These are phyloP conservation scores for Xylaria longipes DNA, from an alignment of 495 filamentous ascomycete species.

Conservation along the genomic window DNA sequence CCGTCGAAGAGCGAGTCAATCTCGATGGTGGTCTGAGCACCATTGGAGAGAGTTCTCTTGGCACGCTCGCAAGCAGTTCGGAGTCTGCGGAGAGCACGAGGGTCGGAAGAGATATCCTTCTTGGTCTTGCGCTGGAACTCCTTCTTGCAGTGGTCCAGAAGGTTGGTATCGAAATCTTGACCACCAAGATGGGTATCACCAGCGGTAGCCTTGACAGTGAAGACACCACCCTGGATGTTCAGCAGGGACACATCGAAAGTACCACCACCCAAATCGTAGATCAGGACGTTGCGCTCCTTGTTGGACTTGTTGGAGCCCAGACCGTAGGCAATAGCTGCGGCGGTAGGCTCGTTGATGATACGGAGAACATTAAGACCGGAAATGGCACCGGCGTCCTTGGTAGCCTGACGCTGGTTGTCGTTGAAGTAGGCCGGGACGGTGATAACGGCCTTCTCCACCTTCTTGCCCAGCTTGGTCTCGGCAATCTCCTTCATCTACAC, in stretches of 20 bases:
- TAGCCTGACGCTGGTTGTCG: slow-evolving; percentile 98
- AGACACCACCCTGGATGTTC: slow-evolving; percentile 99
- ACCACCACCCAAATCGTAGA: slow-evolving; percentile 99
- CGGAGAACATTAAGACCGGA: slow-evolving; percentile 97
- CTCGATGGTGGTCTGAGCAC: slow-evolving; percentile 96
- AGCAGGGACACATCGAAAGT: slow-evolving; percentile 99
- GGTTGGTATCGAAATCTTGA: slow-evolving; percentile 98
- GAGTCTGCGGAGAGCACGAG: slow-evolving; percentile 96
- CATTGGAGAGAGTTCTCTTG: slow-evolving; percentile 96
- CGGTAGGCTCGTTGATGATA: slow-evolving; percentile 99
- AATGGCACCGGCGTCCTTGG: slow-evolving; percentile 98
- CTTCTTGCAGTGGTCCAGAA: slow-evolving; percentile 93
- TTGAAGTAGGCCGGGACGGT: slow-evolving; percentile 99
- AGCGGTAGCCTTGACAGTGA: slow-evolving; percentile 98
- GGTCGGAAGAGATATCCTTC: slow-evolving; percentile 78
- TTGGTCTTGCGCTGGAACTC: slow-evolving; percentile 94
- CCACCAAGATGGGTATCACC: slow-evolving; percentile 99
- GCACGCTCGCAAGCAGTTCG: slow-evolving; percentile 99
- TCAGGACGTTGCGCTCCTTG: slow-evolving; percentile 98
- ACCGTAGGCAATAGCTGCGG: slow-evolving; percentile 96
- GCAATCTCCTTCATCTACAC: slow-evolving; percentile 94
- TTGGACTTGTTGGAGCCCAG: slow-evolving; percentile 88
- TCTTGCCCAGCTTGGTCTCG: slow-evolving; percentile 94
- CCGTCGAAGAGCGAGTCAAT: slow-evolving; percentile 99
- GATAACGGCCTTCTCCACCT: slow-evolving; percentile 97